Conservation (phyloP, 23 red algal genomes). For the Gracilaria domingensis region DNA sequence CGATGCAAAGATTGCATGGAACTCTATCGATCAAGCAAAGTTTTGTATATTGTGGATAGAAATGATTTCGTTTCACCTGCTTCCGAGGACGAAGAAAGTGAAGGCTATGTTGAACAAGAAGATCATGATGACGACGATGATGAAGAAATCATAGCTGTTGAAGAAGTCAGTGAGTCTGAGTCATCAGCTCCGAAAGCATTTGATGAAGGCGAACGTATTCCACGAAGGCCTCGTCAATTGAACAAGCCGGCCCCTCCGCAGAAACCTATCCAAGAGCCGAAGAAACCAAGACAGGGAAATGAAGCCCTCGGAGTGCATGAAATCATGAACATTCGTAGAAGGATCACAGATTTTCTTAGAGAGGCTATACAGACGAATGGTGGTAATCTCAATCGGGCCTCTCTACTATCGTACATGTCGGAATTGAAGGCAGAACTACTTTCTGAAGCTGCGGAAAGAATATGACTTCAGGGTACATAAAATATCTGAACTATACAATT, state of each 20-base stretch:
- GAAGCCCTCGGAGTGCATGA: slow-evolving; percentile 29
- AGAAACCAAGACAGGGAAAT: neutral
- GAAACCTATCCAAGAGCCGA: neutral
- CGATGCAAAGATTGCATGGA: slow-evolving; percentile 47
- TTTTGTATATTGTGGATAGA: slow-evolving; percentile 39
- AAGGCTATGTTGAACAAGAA: neutral
- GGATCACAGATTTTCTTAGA: slow-evolving; percentile 52
- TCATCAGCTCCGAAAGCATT: neutral
- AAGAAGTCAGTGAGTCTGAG: neutral
- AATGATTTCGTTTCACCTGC: slow-evolving; percentile 51
- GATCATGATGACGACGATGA: slow-evolving; percentile 17
- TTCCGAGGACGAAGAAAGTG: slow-evolving; percentile 40
- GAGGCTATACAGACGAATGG: slow-evolving; percentile 65
- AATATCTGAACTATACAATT: too few relatives aligned
- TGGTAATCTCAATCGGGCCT: slow-evolving; percentile 42
- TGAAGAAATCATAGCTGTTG: neutral
- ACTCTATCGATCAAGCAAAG: slow-evolving; percentile 38
- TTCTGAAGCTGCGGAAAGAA: neutral
- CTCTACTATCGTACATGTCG: slow-evolving; percentile 28
- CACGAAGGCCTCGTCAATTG: slow-evolving; percentile 15
- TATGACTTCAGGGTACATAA: neutral
- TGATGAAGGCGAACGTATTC: slow-evolving; percentile 45
- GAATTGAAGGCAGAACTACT: slow-evolving; percentile 63
- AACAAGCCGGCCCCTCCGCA: neutral
- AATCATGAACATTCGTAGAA: slow-evolving; percentile 48